phyloP scores from a whole-genome alignment of 495 filamentous ascomycete genomes.

The Xylaria telfairii region DNA sequence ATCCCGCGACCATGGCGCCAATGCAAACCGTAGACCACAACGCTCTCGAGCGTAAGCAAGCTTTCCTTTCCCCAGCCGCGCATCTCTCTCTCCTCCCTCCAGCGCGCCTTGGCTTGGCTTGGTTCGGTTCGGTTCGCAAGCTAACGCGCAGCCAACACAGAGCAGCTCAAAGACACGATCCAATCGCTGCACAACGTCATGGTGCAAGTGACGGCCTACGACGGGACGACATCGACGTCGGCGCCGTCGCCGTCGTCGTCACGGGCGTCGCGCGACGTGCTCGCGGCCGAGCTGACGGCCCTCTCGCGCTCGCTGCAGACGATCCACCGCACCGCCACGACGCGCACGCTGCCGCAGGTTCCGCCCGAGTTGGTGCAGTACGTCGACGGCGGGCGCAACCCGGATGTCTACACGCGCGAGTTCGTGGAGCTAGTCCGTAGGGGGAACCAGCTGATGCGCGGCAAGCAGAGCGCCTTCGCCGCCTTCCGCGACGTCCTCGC shows the following conservation, averaged over 20 bases:
- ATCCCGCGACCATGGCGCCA: slow-evolving; percentile 51
- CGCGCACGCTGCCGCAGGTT: slow-evolving; percentile 51
- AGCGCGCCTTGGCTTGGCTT: too few relatives aligned
- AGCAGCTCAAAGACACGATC: slow-evolving; percentile 73
- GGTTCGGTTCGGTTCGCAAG: not conserved
- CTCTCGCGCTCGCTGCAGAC: slow-evolving; percentile 47
- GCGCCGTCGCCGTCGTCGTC: slow-evolving; percentile 40
- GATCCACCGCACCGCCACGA: slow-evolving; percentile 53
- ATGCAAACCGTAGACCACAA: slow-evolving; percentile 51
- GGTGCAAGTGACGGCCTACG: slow-evolving; percentile 73
- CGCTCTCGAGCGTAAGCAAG: slow-evolving; percentile 50
- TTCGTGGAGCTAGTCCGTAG: slow-evolving; percentile 90
- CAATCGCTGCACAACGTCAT: slow-evolving; percentile 86
- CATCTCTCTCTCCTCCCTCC: not conserved
- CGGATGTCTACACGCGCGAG: slow-evolving; percentile 97
- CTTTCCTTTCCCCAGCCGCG: not conserved
- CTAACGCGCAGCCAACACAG: slow-evolving; percentile 41
- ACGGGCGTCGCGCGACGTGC: slow-evolving; percentile 47
- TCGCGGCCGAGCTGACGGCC: slow-evolving; percentile 49
- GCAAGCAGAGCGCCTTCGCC: slow-evolving; percentile 81
- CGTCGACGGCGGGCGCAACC: slow-evolving; percentile 91
- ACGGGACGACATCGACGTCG: slow-evolving; percentile 56
- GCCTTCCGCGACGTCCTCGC: slow-evolving; percentile 82
- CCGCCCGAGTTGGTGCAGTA: slow-evolving; percentile 93
- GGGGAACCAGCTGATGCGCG: slow-evolving; percentile 83